Evolutionary conservation across 2,329 filamentous ascomycete species (phyloP).

Genomic region (Metarhizium brunneum): DNA sequence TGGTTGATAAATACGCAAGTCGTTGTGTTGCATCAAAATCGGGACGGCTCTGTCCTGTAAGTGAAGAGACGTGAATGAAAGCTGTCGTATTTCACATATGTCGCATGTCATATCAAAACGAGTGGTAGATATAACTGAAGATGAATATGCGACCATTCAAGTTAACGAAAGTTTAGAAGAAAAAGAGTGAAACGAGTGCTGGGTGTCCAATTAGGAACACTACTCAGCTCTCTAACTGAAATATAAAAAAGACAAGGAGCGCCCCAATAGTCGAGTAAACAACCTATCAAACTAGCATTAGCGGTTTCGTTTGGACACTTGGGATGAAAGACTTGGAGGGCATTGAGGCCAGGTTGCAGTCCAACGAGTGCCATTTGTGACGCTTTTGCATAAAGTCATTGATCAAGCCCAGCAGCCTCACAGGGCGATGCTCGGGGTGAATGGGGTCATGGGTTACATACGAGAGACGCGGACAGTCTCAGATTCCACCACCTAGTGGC

Average conservation of each 20-base stretch:
- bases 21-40: slow-evolving; percentile 6
- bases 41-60: neutral
- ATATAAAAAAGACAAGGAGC: neutral
- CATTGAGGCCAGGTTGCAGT: neutral
- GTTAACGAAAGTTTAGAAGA: neutral
- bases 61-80: neutral
- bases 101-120: slow-evolving; percentile 1
- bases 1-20: neutral
- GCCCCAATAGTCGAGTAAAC: neutral
- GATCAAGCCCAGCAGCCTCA: neutral
- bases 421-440: neutral
- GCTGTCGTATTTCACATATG: neutral
- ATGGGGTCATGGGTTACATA: slow-evolving; percentile 3
- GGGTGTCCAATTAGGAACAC: neutral
- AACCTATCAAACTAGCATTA: slow-evolving; percentile 1
- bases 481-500: neutral
- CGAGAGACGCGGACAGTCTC: slow-evolving; percentile 3
- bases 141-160: neutral
- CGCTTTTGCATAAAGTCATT: neutral
- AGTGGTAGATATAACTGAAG: neutral
- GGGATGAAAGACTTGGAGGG: neutral
- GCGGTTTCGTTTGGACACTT: neutral
- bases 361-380: neutral
- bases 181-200: neutral
- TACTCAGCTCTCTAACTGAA: neutral